Evolutionary conservation across 164 flowering plant species (phyloP).

Genomic region (Vitis rotundifolia): DNA sequence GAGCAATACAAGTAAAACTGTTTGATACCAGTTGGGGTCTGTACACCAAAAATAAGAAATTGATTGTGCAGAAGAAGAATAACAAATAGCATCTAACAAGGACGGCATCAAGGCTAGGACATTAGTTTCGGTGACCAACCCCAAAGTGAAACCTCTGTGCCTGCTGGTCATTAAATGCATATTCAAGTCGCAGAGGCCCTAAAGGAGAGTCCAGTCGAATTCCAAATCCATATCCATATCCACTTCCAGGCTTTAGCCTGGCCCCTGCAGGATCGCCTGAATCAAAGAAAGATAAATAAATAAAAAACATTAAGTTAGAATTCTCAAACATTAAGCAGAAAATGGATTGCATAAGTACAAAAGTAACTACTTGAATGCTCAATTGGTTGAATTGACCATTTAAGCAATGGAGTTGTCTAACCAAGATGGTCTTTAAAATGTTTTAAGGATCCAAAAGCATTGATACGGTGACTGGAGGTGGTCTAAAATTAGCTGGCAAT

Average conservation of each 20-base stretch:
- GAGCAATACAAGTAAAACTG: background rate
- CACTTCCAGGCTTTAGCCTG: slow-evolving; percentile 90
- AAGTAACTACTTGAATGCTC: background rate
- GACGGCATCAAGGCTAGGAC: background rate
- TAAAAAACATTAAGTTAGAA: background rate
- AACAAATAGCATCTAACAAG: background rate
- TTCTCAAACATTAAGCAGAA: background rate
- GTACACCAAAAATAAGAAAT: background rate
- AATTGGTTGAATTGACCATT: no score
- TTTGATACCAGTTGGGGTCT: background rate
- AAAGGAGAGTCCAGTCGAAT: slow-evolving; percentile 88
- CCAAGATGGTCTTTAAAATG: no score
- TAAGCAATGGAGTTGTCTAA: no score
- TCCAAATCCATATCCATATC: slow-evolving; percentile 89
- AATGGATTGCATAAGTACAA: background rate
- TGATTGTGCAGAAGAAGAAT: background rate
- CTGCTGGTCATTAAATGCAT: slow-evolving; percentile 76
- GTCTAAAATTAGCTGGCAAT: no score
- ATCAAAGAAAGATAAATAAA: background rate
- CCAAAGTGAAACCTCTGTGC: slow-evolving; percentile 90
- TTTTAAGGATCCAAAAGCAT: no score
- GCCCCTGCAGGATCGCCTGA: slow-evolving; percentile 99
- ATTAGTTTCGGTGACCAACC: slow-evolving; percentile 74
- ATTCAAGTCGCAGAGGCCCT: slow-evolving; percentile 90
- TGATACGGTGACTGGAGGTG: no score